Percentiles rank a stretch among this genome's conserved stretches.
These are phyloP conservation scores for Acidiella bohemica DNA, from an alignment of 495 filamentous ascomycete genomes.

Conservation along the genomic window DNA sequence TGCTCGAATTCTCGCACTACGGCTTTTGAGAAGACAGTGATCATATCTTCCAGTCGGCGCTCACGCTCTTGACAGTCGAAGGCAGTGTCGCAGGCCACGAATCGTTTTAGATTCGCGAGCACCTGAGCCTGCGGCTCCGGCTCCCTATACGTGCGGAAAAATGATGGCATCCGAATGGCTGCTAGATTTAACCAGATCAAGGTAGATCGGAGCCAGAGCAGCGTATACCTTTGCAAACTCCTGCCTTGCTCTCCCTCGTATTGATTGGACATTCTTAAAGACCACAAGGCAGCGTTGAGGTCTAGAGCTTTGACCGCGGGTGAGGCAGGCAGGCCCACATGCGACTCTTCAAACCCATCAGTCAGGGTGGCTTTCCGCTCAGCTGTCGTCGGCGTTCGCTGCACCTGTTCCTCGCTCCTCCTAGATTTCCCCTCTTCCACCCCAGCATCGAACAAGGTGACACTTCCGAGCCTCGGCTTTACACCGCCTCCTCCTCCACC, in stretches of 20 bases:
- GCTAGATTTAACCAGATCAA: constrained; percentile 80
- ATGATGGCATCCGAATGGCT: constrained; percentile 53
- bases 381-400: constrained; percentile 1
- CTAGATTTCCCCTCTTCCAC: constrained; percentile 39
- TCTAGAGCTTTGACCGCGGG: constrained; percentile 28
- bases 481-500: constrained; percentile 22
- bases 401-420: constrained; percentile 21
- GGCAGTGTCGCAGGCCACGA: constrained; percentile 67
- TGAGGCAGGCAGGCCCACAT: no score
- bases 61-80: constrained; percentile 57
- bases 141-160: constrained; percentile 76
- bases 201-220: constrained; percentile 72
- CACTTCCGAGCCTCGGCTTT: constrained; percentile 12
- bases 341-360: constrained; percentile 58
- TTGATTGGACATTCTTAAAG: constrained; percentile 58
- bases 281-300: constrained; percentile 45
- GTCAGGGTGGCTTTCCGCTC: constrained; percentile 27
- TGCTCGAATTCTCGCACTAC: constrained; percentile 81
- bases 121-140: constrained; percentile 82
- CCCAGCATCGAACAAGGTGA: constrained; percentile 58
- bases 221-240: constrained; percentile 73
- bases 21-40: constrained; percentile 77
- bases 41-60: constrained; percentile 57
- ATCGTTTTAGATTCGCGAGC: constrained; percentile 61
- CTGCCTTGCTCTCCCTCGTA: constrained; percentile 84